Percentiles rank a stretch among this genome's conserved stretches.
These are phyloP conservation scores for Calonectria naviculata DNA, from an alignment of 2,329 filamentous ascomycete species.

Conservation along the genomic window DNA sequence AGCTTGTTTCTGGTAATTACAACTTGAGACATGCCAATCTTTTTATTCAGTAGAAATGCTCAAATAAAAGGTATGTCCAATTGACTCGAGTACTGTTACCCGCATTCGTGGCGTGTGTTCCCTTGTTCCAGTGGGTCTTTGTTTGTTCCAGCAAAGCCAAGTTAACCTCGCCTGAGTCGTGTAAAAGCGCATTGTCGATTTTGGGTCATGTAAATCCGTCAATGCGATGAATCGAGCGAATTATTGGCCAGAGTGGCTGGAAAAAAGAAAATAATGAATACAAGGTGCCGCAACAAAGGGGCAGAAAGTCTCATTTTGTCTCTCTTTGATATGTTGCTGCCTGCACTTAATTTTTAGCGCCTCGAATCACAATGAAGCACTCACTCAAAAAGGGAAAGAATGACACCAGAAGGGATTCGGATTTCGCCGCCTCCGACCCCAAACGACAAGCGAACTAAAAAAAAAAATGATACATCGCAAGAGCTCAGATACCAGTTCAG, in stretches of 20 bases:
- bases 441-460: not conserved
- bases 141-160: not conserved
- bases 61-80: not conserved
- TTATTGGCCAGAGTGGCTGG: not conserved
- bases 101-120: not conserved
- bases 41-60: not conserved
- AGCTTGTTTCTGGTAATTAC: not conserved
- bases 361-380: not conserved
- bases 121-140: not conserved
- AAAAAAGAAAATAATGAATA: not conserved
- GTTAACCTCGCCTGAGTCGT: not conserved
- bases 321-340: not conserved
- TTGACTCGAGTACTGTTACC: not conserved
- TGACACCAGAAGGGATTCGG: not conserved
- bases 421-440: not conserved
- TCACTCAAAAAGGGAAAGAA: not conserved
- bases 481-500: not conserved
- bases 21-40: not conserved
- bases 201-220: not conserved
- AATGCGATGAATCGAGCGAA: not conserved
- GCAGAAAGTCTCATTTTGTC: not conserved
- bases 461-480: not conserved
- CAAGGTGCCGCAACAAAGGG: not conserved
- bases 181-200: not conserved
- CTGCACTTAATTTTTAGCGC: not conserved